These are phyloP conservation scores for Guadua angustifolia DNA, from an alignment of 176 grass and related monocot species.

Conservation along the genomic window DNA sequence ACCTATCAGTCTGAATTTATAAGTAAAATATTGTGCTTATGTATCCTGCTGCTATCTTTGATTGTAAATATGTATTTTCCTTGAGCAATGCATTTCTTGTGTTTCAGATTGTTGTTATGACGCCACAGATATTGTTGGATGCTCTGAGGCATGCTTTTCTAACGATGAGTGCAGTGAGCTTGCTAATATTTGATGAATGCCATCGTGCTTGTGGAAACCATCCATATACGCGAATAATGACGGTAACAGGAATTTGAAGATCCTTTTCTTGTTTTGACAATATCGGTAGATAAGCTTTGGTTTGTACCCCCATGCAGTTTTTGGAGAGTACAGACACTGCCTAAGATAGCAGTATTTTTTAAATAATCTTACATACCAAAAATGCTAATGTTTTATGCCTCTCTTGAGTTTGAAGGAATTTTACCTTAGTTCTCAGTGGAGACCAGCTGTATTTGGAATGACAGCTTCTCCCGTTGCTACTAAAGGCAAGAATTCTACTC, in stretches of 20 bases:
- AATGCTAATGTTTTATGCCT: slow-evolving; percentile 24
- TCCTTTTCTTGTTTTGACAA: slow-evolving; percentile 16
- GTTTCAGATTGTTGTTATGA: slow-evolving; percentile 63
- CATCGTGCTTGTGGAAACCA: slow-evolving; percentile 69
- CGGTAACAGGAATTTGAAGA: slow-evolving; percentile 39
- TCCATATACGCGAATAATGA: slow-evolving; percentile 71
- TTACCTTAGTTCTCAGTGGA: slow-evolving; percentile 54
- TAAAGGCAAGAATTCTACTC: slow-evolving; percentile 48
- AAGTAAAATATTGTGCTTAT: background rate
- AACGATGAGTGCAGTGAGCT: slow-evolving; percentile 42
- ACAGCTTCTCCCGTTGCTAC: slow-evolving; percentile 55
- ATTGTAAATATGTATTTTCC: slow-evolving; percentile 17
- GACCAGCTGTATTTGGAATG: slow-evolving; percentile 70
- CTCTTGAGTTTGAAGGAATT: slow-evolving; percentile 56
- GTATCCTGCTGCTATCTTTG: background rate
- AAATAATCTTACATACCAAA: background rate
- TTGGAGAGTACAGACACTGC: slow-evolving; percentile 1
- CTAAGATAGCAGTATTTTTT: slow-evolving; percentile 20
- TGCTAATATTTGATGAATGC: slow-evolving; percentile 76
- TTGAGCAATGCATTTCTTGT: background rate
- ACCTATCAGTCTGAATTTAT: background rate
- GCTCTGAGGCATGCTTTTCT: slow-evolving; percentile 66
- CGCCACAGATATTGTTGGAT: slow-evolving; percentile 66
- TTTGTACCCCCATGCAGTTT: background rate
- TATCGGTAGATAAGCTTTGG: slow-evolving; percentile 21